Base-by-base conservation (phyloP, 1,139 yeast genomes). In the Protomyces inouyei region DNA sequence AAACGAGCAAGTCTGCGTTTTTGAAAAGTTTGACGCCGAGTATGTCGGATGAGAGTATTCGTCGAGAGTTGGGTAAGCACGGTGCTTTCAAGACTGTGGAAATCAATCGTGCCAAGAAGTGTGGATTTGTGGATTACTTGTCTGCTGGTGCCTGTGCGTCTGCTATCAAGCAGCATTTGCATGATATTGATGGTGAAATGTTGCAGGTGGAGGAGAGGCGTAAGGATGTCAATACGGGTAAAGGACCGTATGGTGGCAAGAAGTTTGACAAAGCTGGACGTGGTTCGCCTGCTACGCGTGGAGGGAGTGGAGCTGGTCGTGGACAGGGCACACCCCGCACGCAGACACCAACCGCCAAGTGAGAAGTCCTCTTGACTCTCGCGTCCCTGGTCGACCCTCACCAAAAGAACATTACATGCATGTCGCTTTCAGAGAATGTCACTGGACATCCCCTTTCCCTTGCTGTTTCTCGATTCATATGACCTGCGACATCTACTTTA, bases 81-180 rank as follows among this genome's bases (percentile, higher is more conserved):
- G 79, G 79, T 52, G 68, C 68, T 9, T 68, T 76, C 64, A 72
- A 74, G 53, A 76, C 75, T 65, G 73, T 76, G 66, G 78, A 76
- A 65, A 72, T 75, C 54, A 74, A 73, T 59, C 71, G 75, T 61
- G 65, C 67, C 32, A 73, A 72, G 65, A 70, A 72, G 66, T 72
- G 78, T 57, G 78, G 77, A 10, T 76, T 75, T 68, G 78, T 76
- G n/a, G 79, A 76, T 65, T 76, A 73, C 64, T 67, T 72, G 52
- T 77, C 75, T 67, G 74, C 72, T 16, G 70, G 69, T 12, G 70
- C 75, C 32, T 70, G 75, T 51, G 71, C 71, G 66, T 69, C 72
- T 28, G 78, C 78, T 2, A 68, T 75, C 54, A 72, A 63, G 51
- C 38, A 55, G 3, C 37, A 57, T 23, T 35, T 52, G 14, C 32